Percentiles rank a stretch among this genome's conserved stretches.
Evolutionary conservation across 768 basidiomycete species (phyloP).

Genomic region (Pholiota microspora): DNA sequence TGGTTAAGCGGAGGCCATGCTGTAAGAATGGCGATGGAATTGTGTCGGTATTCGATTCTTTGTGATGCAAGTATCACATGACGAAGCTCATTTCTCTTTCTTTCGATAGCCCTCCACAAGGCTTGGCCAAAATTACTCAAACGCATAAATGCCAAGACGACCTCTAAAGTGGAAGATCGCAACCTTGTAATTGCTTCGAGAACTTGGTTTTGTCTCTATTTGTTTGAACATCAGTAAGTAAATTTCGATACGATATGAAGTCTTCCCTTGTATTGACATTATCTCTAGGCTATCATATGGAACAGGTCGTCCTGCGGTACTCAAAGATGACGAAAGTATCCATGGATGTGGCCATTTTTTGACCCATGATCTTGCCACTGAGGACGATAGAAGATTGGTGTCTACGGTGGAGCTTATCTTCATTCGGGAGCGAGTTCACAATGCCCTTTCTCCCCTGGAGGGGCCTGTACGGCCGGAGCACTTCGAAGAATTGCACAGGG

Average conservation of each 20-base stretch:
- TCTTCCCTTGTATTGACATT: not conserved
- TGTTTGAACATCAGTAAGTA: slow-evolving; percentile 93
- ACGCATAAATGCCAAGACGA: slow-evolving; percentile 72
- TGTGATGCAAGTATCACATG: slow-evolving; percentile 22
- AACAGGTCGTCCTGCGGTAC: slow-evolving; percentile 88
- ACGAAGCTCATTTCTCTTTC: not conserved
- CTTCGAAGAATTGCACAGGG: slow-evolving; percentile 66
- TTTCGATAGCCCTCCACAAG: slow-evolving; percentile 73
- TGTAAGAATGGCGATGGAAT: slow-evolving; percentile 95
- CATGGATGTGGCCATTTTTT: slow-evolving; percentile 75
- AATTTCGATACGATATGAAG: not conserved
- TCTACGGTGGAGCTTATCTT: slow-evolving; percentile 93
- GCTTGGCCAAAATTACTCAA: slow-evolving; percentile 83
- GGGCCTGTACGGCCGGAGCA: slow-evolving; percentile 70
- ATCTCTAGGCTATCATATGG: slow-evolving; percentile 82
- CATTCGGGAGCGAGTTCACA: slow-evolving; percentile 83
- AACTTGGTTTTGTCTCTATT: slow-evolving; percentile 91
- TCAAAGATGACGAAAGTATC: slow-evolving; percentile 92
- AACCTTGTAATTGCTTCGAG: slow-evolving; percentile 80
- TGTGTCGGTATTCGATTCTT: slow-evolving; percentile 53
- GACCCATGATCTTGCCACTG: slow-evolving; percentile 84
- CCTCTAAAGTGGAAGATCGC: slow-evolving; percentile 60
- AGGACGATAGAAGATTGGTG: slow-evolving; percentile 93
- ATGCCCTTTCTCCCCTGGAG: slow-evolving; percentile 78
- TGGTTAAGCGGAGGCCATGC: slow-evolving; percentile 95